Conservation (phyloP, 805 yeast species). For the Pichia sporocuriosa region DNA sequence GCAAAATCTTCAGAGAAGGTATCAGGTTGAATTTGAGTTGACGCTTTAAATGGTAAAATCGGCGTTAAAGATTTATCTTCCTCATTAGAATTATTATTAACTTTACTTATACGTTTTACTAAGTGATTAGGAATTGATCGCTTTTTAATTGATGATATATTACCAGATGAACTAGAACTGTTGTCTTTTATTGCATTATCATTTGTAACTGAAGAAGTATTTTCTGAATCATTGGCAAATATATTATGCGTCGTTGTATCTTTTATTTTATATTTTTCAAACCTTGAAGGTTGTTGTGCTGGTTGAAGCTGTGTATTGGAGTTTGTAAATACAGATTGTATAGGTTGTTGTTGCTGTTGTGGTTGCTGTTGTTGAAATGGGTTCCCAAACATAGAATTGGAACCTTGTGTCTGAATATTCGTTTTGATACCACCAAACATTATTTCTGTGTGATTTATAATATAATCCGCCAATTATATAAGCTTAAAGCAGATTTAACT, state of each 20-base stretch:
- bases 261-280: slow-evolving; percentile 17
- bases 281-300: slow-evolving; percentile 13
- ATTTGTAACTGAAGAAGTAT: too few species aligned
- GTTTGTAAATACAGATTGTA: slow-evolving; percentile 2
- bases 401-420: background rate
- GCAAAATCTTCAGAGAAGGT: slow-evolving; percentile 16
- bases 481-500: too few species aligned
- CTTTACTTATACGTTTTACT: slow-evolving; percentile 35
- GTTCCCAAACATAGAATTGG: background rate
- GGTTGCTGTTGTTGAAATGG: background rate
- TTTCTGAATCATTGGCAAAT: background rate
- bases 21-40: slow-evolving; percentile 17
- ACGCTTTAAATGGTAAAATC: slow-evolving; percentile 20
- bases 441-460: background rate
- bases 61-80: slow-evolving; percentile 19
- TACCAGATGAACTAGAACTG: background rate
- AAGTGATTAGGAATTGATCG: slow-evolving; percentile 42
- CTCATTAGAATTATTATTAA: slow-evolving; percentile 27
- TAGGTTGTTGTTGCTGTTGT: slow-evolving; percentile 4
- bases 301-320: background rate
- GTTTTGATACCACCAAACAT: slow-evolving; percentile 1
- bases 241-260: background rate
- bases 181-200: background rate
- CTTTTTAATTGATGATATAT: slow-evolving; percentile 31
- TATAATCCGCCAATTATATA: too few species aligned